A percentile compares a stretch with the other conserved stretches of the same genome.
These are phyloP conservation scores for Apocynum venetum DNA, from an alignment of 257 asterid genomes.

Conservation along the genomic window DNA sequence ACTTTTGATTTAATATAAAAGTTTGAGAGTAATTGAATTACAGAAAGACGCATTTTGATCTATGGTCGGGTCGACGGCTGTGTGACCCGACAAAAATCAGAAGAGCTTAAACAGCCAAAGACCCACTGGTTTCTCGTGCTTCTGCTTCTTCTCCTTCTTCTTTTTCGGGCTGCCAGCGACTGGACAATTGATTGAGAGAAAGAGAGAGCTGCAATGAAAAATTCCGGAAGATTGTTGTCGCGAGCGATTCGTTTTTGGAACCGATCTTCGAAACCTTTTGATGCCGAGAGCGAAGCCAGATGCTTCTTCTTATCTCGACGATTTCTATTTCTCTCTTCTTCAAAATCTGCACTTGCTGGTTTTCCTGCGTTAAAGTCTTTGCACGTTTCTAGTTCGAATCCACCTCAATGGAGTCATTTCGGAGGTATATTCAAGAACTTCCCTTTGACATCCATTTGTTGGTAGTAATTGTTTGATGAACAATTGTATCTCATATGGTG, in stretches of 20 bases:
- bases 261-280: conserved; percentile 32
- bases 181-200: background rate
- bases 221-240: conserved; percentile 35
- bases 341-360: conserved; percentile 15
- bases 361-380: conserved; percentile 25
- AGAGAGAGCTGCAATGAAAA: conserved; percentile 34
- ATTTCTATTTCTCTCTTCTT: conserved; percentile 27
- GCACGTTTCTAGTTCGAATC: conserved; percentile 16
- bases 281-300: conserved; percentile 16
- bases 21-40: too few species aligned
- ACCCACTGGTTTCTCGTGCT: background rate
- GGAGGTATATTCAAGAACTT: conserved; percentile 35
- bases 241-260: conserved; percentile 36
- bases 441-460: background rate
- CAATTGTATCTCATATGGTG: too few species aligned
- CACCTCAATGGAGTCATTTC: conserved; percentile 30
- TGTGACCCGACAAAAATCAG: too few species aligned
- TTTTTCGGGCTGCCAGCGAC: background rate
- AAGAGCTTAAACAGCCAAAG: background rate
- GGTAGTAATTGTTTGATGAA: background rate
- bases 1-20: too few species aligned
- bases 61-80: too few species aligned
- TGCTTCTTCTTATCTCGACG: conserved; percentile 26
- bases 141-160: too few species aligned
- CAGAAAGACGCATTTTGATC: too few species aligned